A percentile compares a stretch with the other conserved stretches of the same genome.
Evolutionary conservation across 495 filamentous ascomycete genomes (phyloP).

Genomic region (Usnea hakonensis): DNA sequence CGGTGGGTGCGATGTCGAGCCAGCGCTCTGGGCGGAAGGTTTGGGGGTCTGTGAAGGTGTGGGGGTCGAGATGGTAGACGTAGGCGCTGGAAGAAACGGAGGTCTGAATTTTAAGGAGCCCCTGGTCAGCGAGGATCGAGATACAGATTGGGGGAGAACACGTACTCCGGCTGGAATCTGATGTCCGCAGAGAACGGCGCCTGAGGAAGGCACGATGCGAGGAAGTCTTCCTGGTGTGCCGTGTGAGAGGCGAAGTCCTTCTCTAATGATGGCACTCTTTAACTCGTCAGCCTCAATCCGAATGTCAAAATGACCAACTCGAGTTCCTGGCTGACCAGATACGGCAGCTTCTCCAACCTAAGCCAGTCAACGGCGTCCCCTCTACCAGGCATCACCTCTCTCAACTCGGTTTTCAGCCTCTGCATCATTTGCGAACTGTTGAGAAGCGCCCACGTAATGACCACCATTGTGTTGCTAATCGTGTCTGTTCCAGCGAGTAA

Average conservation of each 20-base stretch:
- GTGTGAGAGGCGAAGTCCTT: background rate
- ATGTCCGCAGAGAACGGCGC: background rate
- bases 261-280: background rate
- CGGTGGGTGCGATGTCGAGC: constrained; percentile 19
- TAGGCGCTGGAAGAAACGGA: background rate
- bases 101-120: background rate
- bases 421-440: background rate
- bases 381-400: background rate
- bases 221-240: background rate
- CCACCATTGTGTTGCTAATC: background rate
- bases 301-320: background rate
- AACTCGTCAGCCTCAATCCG: background rate
- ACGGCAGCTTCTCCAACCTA: background rate
- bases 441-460: background rate
- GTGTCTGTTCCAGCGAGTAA: background rate
- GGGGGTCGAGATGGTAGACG: constrained; percentile 26
- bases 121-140: background rate
- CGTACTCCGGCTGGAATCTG: background rate
- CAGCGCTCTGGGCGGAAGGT: constrained; percentile 35
- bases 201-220: background rate
- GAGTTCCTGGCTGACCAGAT: background rate
- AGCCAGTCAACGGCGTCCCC: background rate
- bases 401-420: background rate
- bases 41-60: constrained; percentile 29
- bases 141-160: background rate